phyloP scores from a whole-genome alignment of 192 early-diverging fungal genomes.

The Backusella circina region DNA sequence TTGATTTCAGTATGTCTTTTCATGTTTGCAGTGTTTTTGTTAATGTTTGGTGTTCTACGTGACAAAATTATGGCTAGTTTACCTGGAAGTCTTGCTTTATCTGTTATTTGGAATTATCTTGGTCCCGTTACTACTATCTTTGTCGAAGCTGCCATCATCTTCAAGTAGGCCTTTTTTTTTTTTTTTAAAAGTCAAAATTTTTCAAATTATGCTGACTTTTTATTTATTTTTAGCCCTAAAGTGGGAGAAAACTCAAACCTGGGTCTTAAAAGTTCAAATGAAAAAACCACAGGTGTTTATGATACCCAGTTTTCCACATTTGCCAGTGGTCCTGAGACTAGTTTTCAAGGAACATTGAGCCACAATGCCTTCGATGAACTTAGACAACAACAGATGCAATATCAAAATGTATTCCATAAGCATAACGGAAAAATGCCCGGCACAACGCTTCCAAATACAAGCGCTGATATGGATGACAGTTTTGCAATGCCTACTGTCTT shows the following conservation, averaged over 20 bases:
- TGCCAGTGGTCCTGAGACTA: neutral
- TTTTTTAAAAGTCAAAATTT: neutral
- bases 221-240: conserved; percentile 6
- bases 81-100: conserved; percentile 9
- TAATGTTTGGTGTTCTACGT: conserved; percentile 31
- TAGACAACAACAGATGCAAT: conserved; percentile 10
- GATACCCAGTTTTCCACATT: neutral
- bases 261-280: conserved; percentile 9
- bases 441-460: neutral
- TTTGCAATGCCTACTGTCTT: neutral
- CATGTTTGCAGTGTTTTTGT: conserved; percentile 25
- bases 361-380: conserved; percentile 14
- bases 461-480: neutral
- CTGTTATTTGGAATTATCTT: conserved; percentile 25
- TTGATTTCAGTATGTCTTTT: conserved; percentile 21
- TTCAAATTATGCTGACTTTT: neutral
- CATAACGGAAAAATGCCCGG: neutral
- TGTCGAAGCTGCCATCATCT: conserved; percentile 20
- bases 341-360: conserved; percentile 11
- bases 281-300: neutral
- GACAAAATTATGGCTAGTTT: conserved; percentile 14
- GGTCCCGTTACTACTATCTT: conserved; percentile 17
- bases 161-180: conserved; percentile 15
- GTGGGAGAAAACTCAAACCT: neutral
- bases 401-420: neutral